Evolutionary conservation across 2,329 filamentous ascomycete genomes (phyloP).

Genomic region (Endoconidiophora laricicola): DNA sequence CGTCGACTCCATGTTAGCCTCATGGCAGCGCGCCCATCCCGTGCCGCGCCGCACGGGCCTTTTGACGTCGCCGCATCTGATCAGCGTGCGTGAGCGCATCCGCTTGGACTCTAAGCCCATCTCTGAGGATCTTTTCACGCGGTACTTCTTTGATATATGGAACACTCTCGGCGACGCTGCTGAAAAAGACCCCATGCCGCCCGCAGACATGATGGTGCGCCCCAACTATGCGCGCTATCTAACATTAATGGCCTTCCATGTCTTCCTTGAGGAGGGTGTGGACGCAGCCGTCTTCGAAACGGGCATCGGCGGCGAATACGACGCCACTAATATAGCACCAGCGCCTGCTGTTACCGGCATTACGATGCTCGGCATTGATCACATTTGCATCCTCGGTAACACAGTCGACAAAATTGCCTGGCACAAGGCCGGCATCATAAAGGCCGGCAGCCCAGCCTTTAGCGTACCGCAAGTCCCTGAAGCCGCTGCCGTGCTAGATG

Average conservation of each 20-base stretch:
- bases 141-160: conserved; percentile 54
- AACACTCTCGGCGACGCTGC: conserved; percentile 31
- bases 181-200: conserved; percentile 16
- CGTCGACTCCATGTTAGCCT: conserved; percentile 42
- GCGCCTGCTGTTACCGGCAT: conserved; percentile 42
- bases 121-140: conserved; percentile 40
- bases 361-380: conserved; percentile 52
- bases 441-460: conserved; percentile 39
- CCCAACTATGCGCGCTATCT: conserved; percentile 45
- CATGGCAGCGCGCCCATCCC: conserved; percentile 24
- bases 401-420: conserved; percentile 52
- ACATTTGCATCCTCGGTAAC: conserved; percentile 44
- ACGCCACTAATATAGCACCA: conserved; percentile 50
- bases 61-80: conserved; percentile 53
- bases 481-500: conserved; percentile 28
- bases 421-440: conserved; percentile 61
- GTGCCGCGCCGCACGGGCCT: conserved; percentile 37
- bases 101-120: conserved; percentile 43
- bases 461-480: conserved; percentile 34
- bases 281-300: conserved; percentile 49
- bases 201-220: conserved; percentile 18
- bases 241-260: conserved; percentile 49
- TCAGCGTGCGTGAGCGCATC: conserved; percentile 51
- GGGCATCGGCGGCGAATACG: conserved; percentile 50
- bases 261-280: conserved; percentile 46